Base-by-base conservation (phyloP, 768 basidiomycete species). In the Boletus pseudo-olivaceus region DNA sequence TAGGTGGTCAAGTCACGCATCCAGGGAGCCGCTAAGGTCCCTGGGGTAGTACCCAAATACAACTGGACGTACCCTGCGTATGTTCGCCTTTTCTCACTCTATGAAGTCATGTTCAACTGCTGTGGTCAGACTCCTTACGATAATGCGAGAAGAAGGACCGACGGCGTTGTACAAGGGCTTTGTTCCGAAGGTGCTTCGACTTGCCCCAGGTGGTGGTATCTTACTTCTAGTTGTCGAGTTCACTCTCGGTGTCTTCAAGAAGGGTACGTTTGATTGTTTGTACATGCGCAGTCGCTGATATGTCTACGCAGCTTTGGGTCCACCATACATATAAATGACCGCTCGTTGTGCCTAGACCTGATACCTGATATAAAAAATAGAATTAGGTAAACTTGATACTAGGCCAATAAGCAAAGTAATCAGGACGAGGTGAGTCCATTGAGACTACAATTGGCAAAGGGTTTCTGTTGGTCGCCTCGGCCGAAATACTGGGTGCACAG, bases 1-100 rank as follows among this genome's bases (percentile, higher is more conserved):
- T 61, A 96, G 88, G 94, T 98, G 58, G 90, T 97, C 56, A 98
- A 98, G 73, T 94, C 93, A 15, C 88, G 96, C 43, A 94, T 98
- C 37, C 97, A 99, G 74, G 85, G 89, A 41, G 72, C 82, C 19
- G 75, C 75, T 39, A 82, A 78, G 58, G 64, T 77, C 29, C 81
- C 88, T 0, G 92, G 91, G 15, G 83, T 84, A n/a, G 71, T 71
- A 1, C 88, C 89, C 19, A 95, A 93, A 66, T 94, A 95, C 73
- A 90, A 89, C 73, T 97, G 95, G 95, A 87, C 95, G 50, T 94
- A 95, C 75, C 94, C 95, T 15, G 89, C 91, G 55, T 82, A 60
- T 33, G 74, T 56, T 41, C 35, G 51, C 29, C 50, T 27, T 60
- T 32, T 17, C 3, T 32, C 4, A 20, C 7, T 37, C 11, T 57